Conservation (phyloP, 495 filamentous ascomycete genomes). For the Parathielavia appendiculata region DNA sequence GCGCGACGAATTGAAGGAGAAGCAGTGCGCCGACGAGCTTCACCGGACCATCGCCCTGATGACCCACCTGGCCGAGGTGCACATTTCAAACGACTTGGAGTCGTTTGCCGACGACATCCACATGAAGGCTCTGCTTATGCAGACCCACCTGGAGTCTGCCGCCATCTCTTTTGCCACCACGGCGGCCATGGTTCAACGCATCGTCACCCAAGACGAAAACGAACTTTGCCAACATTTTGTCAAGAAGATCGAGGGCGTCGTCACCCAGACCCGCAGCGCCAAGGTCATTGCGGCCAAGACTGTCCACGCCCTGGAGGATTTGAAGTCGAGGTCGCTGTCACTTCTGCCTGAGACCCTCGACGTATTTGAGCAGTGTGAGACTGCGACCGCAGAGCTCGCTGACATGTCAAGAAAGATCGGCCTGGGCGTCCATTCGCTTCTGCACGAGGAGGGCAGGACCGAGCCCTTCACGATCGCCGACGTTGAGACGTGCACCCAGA, state of each 20-base stretch:
- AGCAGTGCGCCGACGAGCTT: constrained; percentile 71
- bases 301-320: constrained; percentile 68
- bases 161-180: constrained; percentile 61
- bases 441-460: constrained; percentile 69
- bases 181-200: constrained; percentile 59
- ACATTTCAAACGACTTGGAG: constrained; percentile 66
- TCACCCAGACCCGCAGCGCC: constrained; percentile 69
- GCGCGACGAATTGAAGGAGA: constrained; percentile 80
- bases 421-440: constrained; percentile 54
- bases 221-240: constrained; percentile 62
- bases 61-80: constrained; percentile 74
- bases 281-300: constrained; percentile 84
- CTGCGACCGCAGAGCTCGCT: constrained; percentile 59
- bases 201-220: constrained; percentile 53
- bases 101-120: constrained; percentile 73
- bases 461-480: constrained; percentile 63
- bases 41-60: constrained; percentile 80
- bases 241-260: constrained; percentile 65
- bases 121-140: constrained; percentile 67
- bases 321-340: constrained; percentile 71
- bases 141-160: constrained; percentile 74
- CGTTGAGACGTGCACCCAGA: constrained; percentile 56
- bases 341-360: constrained; percentile 54
- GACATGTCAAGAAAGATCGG: constrained; percentile 63
- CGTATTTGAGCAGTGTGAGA: constrained; percentile 54